Conservation (phyloP, 2,329 filamentous ascomycete species). For the Alternaria novae-zelandiae region DNA sequence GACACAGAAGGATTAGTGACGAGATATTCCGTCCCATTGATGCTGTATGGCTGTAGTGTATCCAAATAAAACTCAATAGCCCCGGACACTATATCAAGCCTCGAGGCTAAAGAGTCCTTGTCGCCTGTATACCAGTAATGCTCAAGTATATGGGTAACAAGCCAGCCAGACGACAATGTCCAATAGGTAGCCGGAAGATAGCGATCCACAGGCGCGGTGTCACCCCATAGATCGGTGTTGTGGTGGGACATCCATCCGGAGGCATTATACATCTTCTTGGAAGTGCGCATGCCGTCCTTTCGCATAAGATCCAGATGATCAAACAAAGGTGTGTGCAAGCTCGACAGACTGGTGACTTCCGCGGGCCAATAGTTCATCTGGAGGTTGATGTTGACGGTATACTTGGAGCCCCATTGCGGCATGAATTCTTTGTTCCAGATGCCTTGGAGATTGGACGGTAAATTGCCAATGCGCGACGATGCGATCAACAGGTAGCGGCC, state of each 20-base stretch:
- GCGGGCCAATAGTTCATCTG: slow-evolving; percentile 62
- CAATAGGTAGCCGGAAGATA: slow-evolving; percentile 35
- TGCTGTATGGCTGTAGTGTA: neutral
- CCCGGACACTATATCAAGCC: slow-evolving; percentile 1
- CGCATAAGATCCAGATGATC: slow-evolving; percentile 49
- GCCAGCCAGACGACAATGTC: slow-evolving; percentile 38
- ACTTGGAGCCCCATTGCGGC: slow-evolving; percentile 57
- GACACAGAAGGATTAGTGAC: slow-evolving; percentile 50
- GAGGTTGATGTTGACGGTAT: slow-evolving; percentile 60
- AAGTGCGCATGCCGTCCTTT: slow-evolving; percentile 33
- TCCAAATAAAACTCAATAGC: slow-evolving; percentile 5
- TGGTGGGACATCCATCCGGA: slow-evolving; percentile 37
- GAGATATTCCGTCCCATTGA: slow-evolving; percentile 12
- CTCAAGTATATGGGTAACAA: slow-evolving; percentile 31
- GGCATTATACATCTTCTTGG: slow-evolving; percentile 21
- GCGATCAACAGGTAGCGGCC: slow-evolving; percentile 51
- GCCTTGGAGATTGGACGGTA: slow-evolving; percentile 55
- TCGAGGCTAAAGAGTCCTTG: slow-evolving; percentile 17
- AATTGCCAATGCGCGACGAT: slow-evolving; percentile 33
- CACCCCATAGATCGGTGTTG: slow-evolving; percentile 36
- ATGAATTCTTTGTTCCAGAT: slow-evolving; percentile 53
- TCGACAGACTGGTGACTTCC: slow-evolving; percentile 31
- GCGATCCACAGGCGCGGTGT: slow-evolving; percentile 28
- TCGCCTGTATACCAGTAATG: slow-evolving; percentile 32
- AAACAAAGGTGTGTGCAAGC: slow-evolving; percentile 53